Conservation (phyloP, 2,329 filamentous ascomycete genomes). For the Corniculantispora saksenae region DNA sequence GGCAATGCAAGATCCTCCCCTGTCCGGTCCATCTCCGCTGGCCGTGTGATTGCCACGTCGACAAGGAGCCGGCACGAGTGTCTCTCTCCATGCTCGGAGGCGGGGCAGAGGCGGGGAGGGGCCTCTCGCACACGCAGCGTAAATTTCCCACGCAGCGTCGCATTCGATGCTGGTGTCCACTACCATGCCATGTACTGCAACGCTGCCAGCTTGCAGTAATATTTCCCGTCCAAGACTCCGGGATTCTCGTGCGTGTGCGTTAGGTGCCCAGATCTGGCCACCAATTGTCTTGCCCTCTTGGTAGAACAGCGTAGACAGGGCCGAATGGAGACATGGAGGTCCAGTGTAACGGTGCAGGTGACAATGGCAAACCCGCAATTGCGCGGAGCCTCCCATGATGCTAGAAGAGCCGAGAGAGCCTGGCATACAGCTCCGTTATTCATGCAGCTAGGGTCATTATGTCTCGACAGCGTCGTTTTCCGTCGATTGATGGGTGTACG, state of each 20-base stretch:
- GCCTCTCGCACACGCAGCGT: background rate
- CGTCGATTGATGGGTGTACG: background rate
- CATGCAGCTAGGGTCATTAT: background rate
- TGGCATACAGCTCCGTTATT: background rate
- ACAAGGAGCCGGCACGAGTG: background rate
- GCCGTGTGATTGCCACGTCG: slow-evolving; percentile 18
- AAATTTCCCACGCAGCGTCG: background rate
- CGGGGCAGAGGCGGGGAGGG: background rate
- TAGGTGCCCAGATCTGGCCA: background rate
- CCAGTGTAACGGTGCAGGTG: slow-evolving; percentile 2
- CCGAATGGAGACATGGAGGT: background rate
- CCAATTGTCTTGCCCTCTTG: background rate
- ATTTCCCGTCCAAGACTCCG: slow-evolving; percentile 1
- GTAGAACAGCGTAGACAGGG: background rate
- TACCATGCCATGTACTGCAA: background rate
- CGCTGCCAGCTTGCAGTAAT: background rate
- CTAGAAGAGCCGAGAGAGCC: background rate
- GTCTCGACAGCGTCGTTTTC: background rate
- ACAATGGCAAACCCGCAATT: background rate
- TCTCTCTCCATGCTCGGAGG: background rate
- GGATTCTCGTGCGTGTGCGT: background rate
- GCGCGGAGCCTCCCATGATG: background rate
- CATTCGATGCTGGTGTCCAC: background rate
- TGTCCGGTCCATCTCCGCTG: slow-evolving; percentile 14
- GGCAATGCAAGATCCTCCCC: slow-evolving; percentile 8